These are phyloP conservation scores for Scheffersomyces lignosus DNA, from an alignment of 805 yeast genomes.

Conservation along the genomic window DNA sequence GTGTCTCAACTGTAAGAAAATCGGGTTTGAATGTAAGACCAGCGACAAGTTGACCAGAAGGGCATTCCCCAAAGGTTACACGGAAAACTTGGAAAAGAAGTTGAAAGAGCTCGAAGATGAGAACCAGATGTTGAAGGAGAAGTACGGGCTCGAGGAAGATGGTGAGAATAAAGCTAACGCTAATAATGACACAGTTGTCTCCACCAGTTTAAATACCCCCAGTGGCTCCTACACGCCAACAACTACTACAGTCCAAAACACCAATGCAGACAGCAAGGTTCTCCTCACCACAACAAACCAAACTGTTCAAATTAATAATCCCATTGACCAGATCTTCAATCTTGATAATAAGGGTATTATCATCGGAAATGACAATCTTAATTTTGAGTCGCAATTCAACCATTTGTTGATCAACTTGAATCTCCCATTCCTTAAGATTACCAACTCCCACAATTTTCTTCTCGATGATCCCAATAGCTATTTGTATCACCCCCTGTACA, in stretches of 20 bases:
- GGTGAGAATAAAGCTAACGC: neutral
- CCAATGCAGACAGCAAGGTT: neutral
- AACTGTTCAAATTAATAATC: constrained; percentile 36
- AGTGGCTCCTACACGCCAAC: neutral
- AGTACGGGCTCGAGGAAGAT: constrained; percentile 15
- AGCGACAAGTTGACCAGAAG: constrained; percentile 73
- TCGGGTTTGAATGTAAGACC: constrained; percentile 67
- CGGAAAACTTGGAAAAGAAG: constrained; percentile 68
- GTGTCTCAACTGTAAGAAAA: constrained; percentile 65
- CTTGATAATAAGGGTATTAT: constrained; percentile 43
- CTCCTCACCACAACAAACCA: constrained; percentile 4
- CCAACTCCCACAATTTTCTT: constrained; percentile 43
- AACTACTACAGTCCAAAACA: neutral
- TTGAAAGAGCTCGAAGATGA: constrained; percentile 62
- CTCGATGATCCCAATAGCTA: constrained; percentile 44
- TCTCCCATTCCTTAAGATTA: constrained; percentile 43
- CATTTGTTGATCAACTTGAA: constrained; percentile 43
- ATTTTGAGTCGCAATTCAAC: constrained; percentile 47
- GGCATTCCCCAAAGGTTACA: constrained; percentile 80
- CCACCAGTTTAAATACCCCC: neutral
- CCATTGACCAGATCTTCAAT: constrained; percentile 46
- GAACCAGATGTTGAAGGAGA: constrained; percentile 38
- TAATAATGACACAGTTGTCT: neutral
- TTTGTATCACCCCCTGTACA: constrained; percentile 39
- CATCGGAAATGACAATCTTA: constrained; percentile 46